Conservation (phyloP, 2,329 filamentous ascomycete genomes). For the Pseudopyricularia cyperi region DNA sequence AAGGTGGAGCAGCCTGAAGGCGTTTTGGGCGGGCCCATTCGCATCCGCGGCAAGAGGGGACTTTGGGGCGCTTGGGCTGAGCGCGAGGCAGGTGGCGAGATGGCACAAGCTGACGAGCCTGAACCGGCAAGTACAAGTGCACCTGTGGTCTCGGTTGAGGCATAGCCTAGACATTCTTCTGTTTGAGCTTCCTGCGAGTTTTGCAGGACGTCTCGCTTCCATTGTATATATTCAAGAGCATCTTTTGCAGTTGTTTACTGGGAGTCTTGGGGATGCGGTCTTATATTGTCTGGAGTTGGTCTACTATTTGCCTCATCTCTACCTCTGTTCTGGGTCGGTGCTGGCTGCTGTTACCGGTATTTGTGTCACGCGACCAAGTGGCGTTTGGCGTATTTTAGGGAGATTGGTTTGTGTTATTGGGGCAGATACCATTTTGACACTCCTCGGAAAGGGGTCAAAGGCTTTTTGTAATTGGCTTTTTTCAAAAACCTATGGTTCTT, state of each 20-base stretch:
- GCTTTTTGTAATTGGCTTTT: background rate
- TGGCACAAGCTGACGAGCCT: conserved; percentile 1
- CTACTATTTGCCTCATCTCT: conserved; percentile 5
- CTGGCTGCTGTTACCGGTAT: conserved; percentile 5
- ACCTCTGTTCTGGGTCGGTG: background rate
- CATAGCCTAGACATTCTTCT: conserved; percentile 13
- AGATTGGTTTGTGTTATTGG: background rate
- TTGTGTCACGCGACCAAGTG: conserved; percentile 9
- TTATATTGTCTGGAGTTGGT: background rate
- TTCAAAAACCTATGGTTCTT: background rate
- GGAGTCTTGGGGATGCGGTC: background rate
- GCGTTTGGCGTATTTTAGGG: conserved; percentile 8
- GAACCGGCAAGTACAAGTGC: conserved; percentile 1
- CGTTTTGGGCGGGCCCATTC: conserved; percentile 63
- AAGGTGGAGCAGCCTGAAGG: conserved; percentile 79
- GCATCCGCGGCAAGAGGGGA: conserved; percentile 82
- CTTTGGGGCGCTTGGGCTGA: conserved; percentile 97
- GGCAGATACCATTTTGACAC: conserved; percentile 10
- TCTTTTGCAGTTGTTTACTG: background rate
- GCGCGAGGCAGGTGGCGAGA: conserved; percentile 51
- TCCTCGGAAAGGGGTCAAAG: conserved; percentile 6
- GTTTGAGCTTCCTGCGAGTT: background rate
- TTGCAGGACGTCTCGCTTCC: background rate
- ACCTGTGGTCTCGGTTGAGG: background rate
- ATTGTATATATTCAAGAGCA: conserved; percentile 1